Evolutionary conservation across 2,329 filamentous ascomycete species (phyloP).

Genomic region (Ramularia endophylla): DNA sequence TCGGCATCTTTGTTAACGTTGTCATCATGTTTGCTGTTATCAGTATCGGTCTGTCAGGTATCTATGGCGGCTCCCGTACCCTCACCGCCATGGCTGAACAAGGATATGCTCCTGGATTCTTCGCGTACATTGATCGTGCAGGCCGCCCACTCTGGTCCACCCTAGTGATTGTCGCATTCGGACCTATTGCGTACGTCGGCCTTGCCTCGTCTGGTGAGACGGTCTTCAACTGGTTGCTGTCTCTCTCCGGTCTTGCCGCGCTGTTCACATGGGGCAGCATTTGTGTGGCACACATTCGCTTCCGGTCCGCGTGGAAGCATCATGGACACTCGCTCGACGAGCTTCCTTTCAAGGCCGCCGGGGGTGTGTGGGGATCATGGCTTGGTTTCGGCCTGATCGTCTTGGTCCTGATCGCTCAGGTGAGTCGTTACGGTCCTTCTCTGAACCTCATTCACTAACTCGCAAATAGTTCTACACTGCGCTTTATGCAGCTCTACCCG

Average conservation of each 20-base stretch:
- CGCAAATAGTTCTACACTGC: constrained; percentile 43
- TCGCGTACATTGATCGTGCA: constrained; percentile 54
- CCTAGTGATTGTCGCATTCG: constrained; percentile 38
- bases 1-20: constrained; percentile 89
- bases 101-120: constrained; percentile 49
- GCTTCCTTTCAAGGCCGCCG: constrained; percentile 74
- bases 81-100: constrained; percentile 86
- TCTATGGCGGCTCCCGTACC: constrained; percentile 87
- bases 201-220: constrained; percentile 40
- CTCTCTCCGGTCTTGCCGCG: constrained; percentile 65
- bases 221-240: constrained; percentile 61
- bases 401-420: constrained; percentile 69
- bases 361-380: constrained; percentile 74
- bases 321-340: constrained; percentile 63
- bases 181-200: constrained; percentile 55
- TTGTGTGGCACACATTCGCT: constrained; percentile 59
- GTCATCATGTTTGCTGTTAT: constrained; percentile 90
- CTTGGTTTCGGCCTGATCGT: constrained; percentile 70
- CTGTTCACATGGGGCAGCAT: constrained; percentile 72
- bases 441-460: constrained; percentile 1
- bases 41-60: constrained; percentile 62
- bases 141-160: constrained; percentile 56
- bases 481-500: constrained; percentile 33
- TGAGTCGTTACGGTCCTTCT: constrained; percentile 4
- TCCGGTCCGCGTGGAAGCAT: constrained; percentile 55